Evolutionary conservation across 225 moss, liverwort and hornwort genomes (phyloP).

Genomic region (Sphagnum contortum): DNA sequence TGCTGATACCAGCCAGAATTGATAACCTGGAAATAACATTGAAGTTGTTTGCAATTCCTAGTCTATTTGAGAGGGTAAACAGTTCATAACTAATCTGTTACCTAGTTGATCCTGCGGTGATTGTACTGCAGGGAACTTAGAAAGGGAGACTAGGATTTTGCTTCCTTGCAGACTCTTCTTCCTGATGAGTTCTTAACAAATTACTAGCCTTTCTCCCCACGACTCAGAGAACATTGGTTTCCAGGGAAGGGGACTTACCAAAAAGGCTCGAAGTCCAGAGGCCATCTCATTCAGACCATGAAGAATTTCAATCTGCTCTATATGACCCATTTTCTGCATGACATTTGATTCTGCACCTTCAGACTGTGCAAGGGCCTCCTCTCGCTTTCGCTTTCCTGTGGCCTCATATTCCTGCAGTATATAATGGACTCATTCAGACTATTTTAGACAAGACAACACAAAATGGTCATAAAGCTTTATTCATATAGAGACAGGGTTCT

Average conservation of each 20-base stretch:
- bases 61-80: too few relatives aligned
- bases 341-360: slow-evolving; percentile 47
- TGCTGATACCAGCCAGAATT: too few relatives aligned
- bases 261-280: slow-evolving; percentile 48
- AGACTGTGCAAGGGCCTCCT: slow-evolving; percentile 34
- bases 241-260: slow-evolving; percentile 25
- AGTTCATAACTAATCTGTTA: too few relatives aligned
- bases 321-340: slow-evolving; percentile 74
- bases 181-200: neutral
- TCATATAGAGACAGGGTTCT: neutral
- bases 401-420: slow-evolving; percentile 56
- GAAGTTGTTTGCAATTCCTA: too few relatives aligned
- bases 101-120: too few relatives aligned
- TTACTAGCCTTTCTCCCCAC: too few relatives aligned
- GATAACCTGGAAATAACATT: too few relatives aligned
- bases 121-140: too few relatives aligned
- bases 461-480: too few relatives aligned
- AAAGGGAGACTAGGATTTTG: neutral
- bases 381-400: slow-evolving; percentile 56
- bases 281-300: slow-evolving; percentile 72
- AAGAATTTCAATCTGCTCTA: slow-evolving; percentile 80
- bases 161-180: neutral
- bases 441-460: too few relatives aligned
- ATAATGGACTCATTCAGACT: too few relatives aligned
- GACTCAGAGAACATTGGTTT: too few relatives aligned